Evolutionary conservation across 2,329 filamentous ascomycete genomes (phyloP).

Genomic region (Trichophyton schoenleinii): DNA sequence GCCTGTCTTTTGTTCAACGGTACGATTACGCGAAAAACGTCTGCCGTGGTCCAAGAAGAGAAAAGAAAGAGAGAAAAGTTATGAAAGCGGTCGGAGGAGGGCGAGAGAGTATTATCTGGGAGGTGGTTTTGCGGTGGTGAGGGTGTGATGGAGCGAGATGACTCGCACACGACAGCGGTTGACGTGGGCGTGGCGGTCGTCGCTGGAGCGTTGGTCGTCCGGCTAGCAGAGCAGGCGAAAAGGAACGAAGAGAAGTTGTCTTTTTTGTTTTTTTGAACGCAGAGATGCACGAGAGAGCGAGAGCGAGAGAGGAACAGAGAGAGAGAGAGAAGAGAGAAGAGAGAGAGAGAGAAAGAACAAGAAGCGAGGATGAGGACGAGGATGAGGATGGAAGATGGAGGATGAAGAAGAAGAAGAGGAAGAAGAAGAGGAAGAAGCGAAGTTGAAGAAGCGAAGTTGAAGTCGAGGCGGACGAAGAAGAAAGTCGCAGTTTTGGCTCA

Average conservation of each 20-base stretch:
- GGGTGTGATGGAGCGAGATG: not conserved
- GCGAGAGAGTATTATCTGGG: not conserved
- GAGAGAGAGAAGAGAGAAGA: conserved; percentile 3
- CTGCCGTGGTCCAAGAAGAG: not conserved
- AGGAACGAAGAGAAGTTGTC: conserved; percentile 4
- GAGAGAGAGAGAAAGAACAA: conserved; percentile 12
- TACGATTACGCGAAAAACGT: not conserved
- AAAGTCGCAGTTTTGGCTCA: not conserved
- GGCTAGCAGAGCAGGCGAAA: conserved; percentile 2
- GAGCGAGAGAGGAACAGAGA: conserved; percentile 5
- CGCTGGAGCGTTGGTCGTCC: not conserved
- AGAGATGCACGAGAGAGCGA: conserved; percentile 1
- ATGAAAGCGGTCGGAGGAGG: not conserved
- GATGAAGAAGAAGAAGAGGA: conserved; percentile 13
- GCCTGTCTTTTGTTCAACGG: not conserved
- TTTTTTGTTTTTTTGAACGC: not conserved
- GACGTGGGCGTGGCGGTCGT: conserved; percentile 2
- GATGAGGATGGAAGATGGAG: conserved; percentile 11
- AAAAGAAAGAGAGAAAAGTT: not conserved
- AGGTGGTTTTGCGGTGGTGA: not conserved
- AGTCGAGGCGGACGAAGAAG: conserved; percentile 14
- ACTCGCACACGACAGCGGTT: conserved; percentile 16
- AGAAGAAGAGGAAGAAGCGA: conserved; percentile 10
- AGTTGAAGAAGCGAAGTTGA: conserved; percentile 14
- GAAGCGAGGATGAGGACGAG: conserved; percentile 9